Conservation (phyloP, 2,329 filamentous ascomycete species). For the Pseudocercospora eumusae region DNA sequence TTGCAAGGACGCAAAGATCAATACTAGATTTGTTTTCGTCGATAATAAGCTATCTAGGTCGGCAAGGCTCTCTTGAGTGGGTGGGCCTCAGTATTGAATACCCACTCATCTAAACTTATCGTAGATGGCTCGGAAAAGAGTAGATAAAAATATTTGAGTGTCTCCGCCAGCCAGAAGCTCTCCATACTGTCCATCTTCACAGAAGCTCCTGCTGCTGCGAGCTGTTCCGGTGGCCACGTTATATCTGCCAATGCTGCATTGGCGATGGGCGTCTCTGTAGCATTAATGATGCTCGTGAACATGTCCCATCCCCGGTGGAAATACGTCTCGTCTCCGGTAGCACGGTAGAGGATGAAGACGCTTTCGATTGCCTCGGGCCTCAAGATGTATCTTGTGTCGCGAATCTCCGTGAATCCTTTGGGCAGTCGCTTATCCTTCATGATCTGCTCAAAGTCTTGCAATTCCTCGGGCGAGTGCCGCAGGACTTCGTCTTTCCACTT, state of each 20-base stretch:
- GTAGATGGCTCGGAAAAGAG: slow-evolving; percentile 48
- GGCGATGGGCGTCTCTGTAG: slow-evolving; percentile 48
- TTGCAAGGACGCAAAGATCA: background rate
- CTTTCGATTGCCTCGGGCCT: slow-evolving; percentile 62
- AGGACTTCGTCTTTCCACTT: slow-evolving; percentile 48
- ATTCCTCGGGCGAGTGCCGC: slow-evolving; percentile 26
- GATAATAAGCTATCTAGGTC: background rate
- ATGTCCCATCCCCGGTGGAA: slow-evolving; percentile 53
- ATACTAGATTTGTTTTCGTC: background rate
- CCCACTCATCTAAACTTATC: slow-evolving; percentile 51
- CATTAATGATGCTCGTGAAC: slow-evolving; percentile 49
- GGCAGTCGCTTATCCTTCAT: slow-evolving; percentile 44
- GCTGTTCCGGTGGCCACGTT: slow-evolving; percentile 40
- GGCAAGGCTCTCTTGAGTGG: slow-evolving; percentile 43
- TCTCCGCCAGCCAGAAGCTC: slow-evolving; percentile 54
- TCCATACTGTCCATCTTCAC: slow-evolving; percentile 49
- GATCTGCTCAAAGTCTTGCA: slow-evolving; percentile 38
- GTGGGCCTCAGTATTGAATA: slow-evolving; percentile 55
- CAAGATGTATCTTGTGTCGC: slow-evolving; percentile 51
- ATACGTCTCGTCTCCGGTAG: slow-evolving; percentile 56
- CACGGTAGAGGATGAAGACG: slow-evolving; percentile 62
- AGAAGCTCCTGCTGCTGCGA: slow-evolving; percentile 36
- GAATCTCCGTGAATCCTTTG: slow-evolving; percentile 47
- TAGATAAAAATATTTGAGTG: slow-evolving; percentile 54
- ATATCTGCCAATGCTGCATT: slow-evolving; percentile 51